Evolutionary conservation across 2,329 filamentous ascomycete species (phyloP).

Genomic region (Xylariales sp.): DNA sequence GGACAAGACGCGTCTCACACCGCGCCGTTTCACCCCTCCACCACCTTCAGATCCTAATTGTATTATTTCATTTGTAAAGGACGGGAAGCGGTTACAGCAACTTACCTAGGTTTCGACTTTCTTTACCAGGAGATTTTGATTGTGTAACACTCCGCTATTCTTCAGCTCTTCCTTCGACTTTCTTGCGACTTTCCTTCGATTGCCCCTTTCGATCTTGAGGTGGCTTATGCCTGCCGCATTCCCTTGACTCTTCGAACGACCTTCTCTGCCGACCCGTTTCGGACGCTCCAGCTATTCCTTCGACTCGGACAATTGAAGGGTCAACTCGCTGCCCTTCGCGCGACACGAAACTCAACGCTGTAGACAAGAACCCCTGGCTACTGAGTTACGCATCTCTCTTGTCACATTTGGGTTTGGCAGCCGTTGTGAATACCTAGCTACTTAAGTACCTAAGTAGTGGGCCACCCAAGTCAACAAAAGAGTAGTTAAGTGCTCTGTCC

Average conservation of each 20-base stretch:
- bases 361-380: too few species aligned
- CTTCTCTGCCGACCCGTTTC: not conserved
- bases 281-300: too few species aligned
- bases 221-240: too few species aligned
- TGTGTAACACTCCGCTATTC: too few species aligned
- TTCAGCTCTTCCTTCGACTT: not conserved
- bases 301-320: too few species aligned
- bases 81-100: too few species aligned
- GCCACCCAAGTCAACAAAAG: not conserved
- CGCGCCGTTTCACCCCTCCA: not conserved
- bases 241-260: too few species aligned
- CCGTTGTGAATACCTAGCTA: not conserved
- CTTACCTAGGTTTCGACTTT: too few species aligned
- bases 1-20: slow-evolving; percentile 11
- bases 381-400: slow-evolving; percentile 4
- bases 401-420: slow-evolving; percentile 3
- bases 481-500: not conserved
- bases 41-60: not conserved
- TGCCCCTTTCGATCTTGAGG: too few species aligned
- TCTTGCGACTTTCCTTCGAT: not conserved
- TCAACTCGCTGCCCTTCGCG: too few species aligned
- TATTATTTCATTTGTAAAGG: not conserved
- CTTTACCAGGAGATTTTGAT: too few species aligned
- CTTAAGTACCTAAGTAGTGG: not conserved
- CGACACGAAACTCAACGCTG: slow-evolving; percentile 1